These are phyloP conservation scores for Mycena leptocephala DNA, from an alignment of 768 basidiomycete genomes.

Conservation along the genomic window DNA sequence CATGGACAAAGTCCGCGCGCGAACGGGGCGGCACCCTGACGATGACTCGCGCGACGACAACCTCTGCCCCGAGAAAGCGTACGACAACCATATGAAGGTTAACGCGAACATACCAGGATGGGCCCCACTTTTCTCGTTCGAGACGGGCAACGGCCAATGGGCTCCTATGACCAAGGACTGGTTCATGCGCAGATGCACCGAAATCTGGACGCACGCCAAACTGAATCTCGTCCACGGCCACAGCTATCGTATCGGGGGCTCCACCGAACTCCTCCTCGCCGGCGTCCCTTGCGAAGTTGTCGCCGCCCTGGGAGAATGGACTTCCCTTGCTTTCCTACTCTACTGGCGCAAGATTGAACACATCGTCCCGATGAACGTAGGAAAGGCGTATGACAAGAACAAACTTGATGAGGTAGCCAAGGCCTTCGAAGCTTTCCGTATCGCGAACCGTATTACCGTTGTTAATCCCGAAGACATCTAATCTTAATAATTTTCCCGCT, in stretches of 20 bases:
- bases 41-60: constrained; percentile 32
- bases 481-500: too few species aligned
- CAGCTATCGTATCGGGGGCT: constrained; percentile 54
- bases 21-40: constrained; percentile 24
- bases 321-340: constrained; percentile 51
- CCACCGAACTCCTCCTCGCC: constrained; percentile 44
- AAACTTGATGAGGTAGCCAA: too few species aligned
- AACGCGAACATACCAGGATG: not conserved
- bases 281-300: constrained; percentile 52
- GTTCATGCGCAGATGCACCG: constrained; percentile 33
- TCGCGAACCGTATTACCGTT: too few species aligned
- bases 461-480: too few species aligned
- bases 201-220: constrained; percentile 10
- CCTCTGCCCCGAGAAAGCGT: constrained; percentile 35
- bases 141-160: not conserved
- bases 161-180: constrained; percentile 11
- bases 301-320: constrained; percentile 41
- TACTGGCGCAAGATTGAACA: constrained; percentile 52
- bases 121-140: constrained; percentile 33
- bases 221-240: constrained; percentile 43
- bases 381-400: too few species aligned
- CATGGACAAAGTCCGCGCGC: constrained; percentile 51
- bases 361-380: too few species aligned
- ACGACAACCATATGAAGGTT: too few species aligned
- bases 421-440: too few species aligned